These are phyloP conservation scores for Ceratorhiza oryzae-sativae DNA, from an alignment of 1,284 basidiomycete genomes.

Conservation along the genomic window DNA sequence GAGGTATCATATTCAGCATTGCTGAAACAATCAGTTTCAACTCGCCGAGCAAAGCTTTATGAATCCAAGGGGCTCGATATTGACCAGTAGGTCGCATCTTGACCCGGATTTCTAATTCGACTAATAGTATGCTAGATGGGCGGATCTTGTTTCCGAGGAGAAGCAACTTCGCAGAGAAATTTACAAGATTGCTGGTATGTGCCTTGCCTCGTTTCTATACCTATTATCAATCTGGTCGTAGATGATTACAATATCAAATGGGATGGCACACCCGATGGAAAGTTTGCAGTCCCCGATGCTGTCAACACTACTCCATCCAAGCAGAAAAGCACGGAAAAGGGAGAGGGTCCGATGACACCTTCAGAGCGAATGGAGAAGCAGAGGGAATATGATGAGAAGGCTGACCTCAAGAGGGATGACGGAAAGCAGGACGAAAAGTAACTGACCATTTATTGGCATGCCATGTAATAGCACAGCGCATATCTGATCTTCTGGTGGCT, in stretches of 20 bases:
- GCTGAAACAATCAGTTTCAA: constrained; percentile 62
- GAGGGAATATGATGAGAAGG: constrained; percentile 31
- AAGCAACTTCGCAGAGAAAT: constrained; percentile 63
- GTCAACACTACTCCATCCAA: constrained; percentile 39
- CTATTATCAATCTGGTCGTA: constrained; percentile 42
- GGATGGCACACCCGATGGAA: constrained; percentile 47
- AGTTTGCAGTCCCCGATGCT: constrained; percentile 16
- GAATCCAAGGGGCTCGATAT: constrained; percentile 67
- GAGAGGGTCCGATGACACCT: constrained; percentile 29
- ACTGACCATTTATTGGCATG: no score
- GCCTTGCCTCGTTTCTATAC: no score
- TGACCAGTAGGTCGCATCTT: constrained; percentile 49
- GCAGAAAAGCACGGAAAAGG: background rate
- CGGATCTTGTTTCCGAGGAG: constrained; percentile 62
- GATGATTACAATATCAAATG: constrained; percentile 63
- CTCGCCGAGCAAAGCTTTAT: constrained; percentile 65
- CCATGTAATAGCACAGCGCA: no score
- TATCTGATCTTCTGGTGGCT: no score
- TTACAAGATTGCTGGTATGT: constrained; percentile 57
- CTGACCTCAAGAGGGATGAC: constrained; percentile 10
- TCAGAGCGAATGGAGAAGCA: constrained; percentile 28
- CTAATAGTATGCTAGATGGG: constrained; percentile 51
- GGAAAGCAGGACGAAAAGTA: constrained; percentile 7
- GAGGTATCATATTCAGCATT: constrained; percentile 74
- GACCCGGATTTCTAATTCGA: background rate